Base-by-base conservation (phyloP, 1,284 basidiomycete genomes). In the Lentinula novae-zelandiae region DNA sequence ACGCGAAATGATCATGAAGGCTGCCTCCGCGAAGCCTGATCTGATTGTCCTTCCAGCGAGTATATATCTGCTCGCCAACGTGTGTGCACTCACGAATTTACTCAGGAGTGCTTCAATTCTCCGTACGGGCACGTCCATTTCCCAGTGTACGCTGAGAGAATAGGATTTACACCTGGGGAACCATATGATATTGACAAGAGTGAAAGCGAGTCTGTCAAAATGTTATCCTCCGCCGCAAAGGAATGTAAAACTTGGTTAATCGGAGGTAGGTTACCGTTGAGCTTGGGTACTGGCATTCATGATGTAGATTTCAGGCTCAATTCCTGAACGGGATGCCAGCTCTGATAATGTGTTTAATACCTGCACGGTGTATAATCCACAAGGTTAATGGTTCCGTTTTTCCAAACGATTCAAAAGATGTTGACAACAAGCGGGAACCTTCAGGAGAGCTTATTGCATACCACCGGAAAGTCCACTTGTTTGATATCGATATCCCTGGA, bases 401-500 rank as follows among this genome's bases (percentile, higher is more conserved):
- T 67, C 15, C 60, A 48, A 46, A 42, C 44, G 48, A 44, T 17
- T 46, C 12, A 5, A 15, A 17, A 56, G 17, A 39, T 51, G 13
- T 60, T 17, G 5, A 27, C 33, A 20, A 17, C 22, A 38, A 44
- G 42, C 42, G 7, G 42, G 17, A 5, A 20, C 10, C 17, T 36
- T 6, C 64, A 93, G 93, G 93, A 12, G 85, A 91, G 56, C 82
- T 98, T 46, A 86, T 99, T 33, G 90, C 92, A 0, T 86, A 86
- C 40, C 94, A 98, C 73, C 87, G 96, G 58, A 98, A 99, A 75
- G 84, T 99, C 1, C 97, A 99, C 71, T 79, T 99, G 8, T 99
- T 99, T 71, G 96, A 99, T 73, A 98, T 99, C 64, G 93, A 99
- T 71, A 96, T 98, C 60, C 95, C 95, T 0, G 96, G 96, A 17